phyloP scores from a whole-genome alignment of 2,329 filamentous ascomycete genomes.

The Colletotrichum euphorbiae region DNA sequence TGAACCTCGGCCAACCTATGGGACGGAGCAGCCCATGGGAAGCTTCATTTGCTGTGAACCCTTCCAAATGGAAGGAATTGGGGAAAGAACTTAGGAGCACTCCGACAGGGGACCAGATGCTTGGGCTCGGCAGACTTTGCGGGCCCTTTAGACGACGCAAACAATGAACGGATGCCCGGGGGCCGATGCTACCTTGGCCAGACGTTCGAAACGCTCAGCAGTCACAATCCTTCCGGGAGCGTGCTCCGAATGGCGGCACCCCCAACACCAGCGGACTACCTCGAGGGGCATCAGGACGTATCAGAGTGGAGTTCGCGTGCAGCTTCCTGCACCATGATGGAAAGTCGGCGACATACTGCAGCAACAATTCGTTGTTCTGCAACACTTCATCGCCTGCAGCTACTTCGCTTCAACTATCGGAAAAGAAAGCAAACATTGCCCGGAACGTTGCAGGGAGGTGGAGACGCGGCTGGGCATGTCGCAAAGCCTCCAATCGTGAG shows the following conservation, averaged over 20 bases:
- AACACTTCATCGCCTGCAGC: constrained; percentile 20
- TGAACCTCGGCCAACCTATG: constrained; percentile 13
- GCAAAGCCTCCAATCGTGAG: constrained; percentile 30
- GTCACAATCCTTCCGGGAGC: constrained; percentile 19
- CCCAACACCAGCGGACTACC: constrained; percentile 14
- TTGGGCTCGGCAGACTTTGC: background rate
- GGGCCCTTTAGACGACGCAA: constrained; percentile 19
- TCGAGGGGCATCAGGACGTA: constrained; percentile 10
- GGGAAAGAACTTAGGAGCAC: constrained; percentile 6
- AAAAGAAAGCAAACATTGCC: constrained; percentile 25
- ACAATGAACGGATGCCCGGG: constrained; percentile 10
- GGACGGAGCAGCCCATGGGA: constrained; percentile 27
- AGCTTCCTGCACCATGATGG: constrained; percentile 12
- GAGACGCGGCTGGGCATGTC: constrained; percentile 20
- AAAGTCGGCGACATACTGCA: constrained; percentile 16
- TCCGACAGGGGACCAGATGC: constrained; percentile 17
- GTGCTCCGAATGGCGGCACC: constrained; percentile 13
- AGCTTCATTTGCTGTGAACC: constrained; percentile 25
- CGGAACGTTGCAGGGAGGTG: constrained; percentile 27
- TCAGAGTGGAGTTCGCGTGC: constrained; percentile 3
- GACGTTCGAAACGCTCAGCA: constrained; percentile 30
- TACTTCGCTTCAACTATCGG: constrained; percentile 26
- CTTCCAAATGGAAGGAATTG: background rate
- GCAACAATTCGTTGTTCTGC: constrained; percentile 29
- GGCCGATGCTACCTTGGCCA: constrained; percentile 23